phyloP scores from a whole-genome alignment of 2,329 filamentous ascomycete species.

The Fusarium sp. region DNA sequence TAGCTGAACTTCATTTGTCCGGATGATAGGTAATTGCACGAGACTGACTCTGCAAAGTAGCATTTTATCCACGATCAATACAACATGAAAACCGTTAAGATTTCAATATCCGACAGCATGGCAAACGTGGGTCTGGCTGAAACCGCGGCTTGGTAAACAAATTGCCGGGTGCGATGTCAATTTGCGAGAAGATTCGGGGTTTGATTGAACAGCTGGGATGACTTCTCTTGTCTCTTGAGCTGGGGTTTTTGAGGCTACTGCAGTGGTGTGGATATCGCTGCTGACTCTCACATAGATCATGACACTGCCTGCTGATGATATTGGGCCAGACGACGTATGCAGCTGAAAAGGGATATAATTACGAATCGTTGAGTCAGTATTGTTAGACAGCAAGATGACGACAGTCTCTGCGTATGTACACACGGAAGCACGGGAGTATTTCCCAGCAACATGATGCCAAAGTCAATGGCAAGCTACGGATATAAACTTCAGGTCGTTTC shows the following conservation, averaged over 20 bases:
- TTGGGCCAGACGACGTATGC: rapidly evolving
- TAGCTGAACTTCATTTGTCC: neutral
- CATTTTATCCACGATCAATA: neutral
- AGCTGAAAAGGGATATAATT: rapidly evolving
- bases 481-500: neutral
- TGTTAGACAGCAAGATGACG: rapidly evolving
- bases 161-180: neutral
- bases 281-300: rapidly evolving
- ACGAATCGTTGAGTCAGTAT: rapidly evolving
- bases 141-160: neutral
- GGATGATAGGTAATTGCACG: too few relatives aligned
- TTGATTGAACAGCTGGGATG: neutral
- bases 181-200: neutral
- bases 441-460: too few relatives aligned
- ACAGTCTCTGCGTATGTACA: rapidly evolving
- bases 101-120: neutral
- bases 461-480: neutral
- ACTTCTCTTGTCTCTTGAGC: too few relatives aligned
- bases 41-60: neutral
- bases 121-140: neutral
- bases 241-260: too few relatives aligned
- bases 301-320: neutral
- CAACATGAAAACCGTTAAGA: neutral
- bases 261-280: too few relatives aligned
- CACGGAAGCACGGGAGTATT: neutral